Base-by-base conservation (phyloP, 1,284 basidiomycete species). In the Moniliella sp. region DNA sequence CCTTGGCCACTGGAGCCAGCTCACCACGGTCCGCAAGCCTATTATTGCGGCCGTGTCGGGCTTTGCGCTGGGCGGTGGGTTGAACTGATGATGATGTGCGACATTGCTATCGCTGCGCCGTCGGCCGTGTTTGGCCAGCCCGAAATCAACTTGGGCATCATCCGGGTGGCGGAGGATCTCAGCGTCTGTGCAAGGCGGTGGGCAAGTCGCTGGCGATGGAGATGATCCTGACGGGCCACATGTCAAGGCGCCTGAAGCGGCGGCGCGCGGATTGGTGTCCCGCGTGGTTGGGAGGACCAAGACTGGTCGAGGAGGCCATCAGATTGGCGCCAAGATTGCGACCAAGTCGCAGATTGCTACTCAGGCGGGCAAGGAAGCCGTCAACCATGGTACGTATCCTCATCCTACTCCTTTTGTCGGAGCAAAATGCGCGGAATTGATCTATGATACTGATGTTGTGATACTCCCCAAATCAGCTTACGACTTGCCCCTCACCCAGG, bases 181-280 rank as follows among this genome's bases (percentile, higher is more conserved):
- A 83, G 57, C 73, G 83, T 32, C 74, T 97, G 33, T 75, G 79
- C 12, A 74, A 70, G 42, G 71, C 78, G 5, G 72, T 97, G 42
- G 88, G 88, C 34, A 94, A 93, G 66, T 81, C 80, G 19, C 75
- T 80, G 42, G 72, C 86, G 9, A 97, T 97, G 88, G 91, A 97
- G 62, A 67, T 94, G 61, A 71, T 81, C 30, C 69, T 97, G 30
- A 93, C 86, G 1, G 86, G 86, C 14, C 40, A 48, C 30, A 50
- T 37, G 70, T 93, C 53, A 64, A 67, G 33, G 91, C 83, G 1
- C 64, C 72, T 36, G 81, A 93, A 55, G 88, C 88, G 0, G 76
- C 74, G 40, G 63, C 69, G 27, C 91, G 82, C 76, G 88, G 70
- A 65, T 45, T 97, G 42, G 75, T 84, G 28, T 78, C 74, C 52